A percentile compares a stretch with the other conserved stretches of the same genome.
Conservation (phyloP, 345 rosid genomes). For the Anastatica hierochuntica region DNA sequence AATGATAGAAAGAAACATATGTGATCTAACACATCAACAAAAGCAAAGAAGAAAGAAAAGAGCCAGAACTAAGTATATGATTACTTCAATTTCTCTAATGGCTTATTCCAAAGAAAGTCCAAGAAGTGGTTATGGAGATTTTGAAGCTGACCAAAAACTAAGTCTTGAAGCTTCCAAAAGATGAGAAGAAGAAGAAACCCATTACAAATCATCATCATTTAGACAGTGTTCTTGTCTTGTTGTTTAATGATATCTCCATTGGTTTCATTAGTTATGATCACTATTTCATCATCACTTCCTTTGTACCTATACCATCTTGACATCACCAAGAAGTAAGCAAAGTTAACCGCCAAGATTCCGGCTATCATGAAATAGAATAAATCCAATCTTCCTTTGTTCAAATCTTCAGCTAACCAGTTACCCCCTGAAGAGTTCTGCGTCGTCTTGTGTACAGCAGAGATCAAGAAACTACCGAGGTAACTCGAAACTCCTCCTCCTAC, state of each 20-base stretch:
- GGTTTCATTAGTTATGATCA: constrained; percentile 5
- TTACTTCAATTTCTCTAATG: constrained; percentile 1
- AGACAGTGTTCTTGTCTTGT: constrained; percentile 17
- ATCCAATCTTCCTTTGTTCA: constrained; percentile 41
- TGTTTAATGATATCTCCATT: too few species aligned
- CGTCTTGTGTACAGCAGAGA: constrained; percentile 20
- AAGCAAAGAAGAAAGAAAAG: background rate
- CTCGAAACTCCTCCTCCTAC: constrained; percentile 28
- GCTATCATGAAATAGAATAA: constrained; percentile 34
- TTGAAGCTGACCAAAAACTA: constrained; percentile 26
- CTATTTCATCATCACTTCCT: constrained; percentile 21
- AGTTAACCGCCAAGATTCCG: constrained; percentile 21
- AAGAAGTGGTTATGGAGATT: too few species aligned
- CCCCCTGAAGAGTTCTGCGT: constrained; percentile 19
- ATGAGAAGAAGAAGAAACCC: too few species aligned
- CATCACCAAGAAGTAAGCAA: constrained; percentile 25
- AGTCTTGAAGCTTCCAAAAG: constrained; percentile 7
- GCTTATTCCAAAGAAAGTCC: constrained; percentile 14
- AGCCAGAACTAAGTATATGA: constrained; percentile 10
- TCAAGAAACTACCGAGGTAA: constrained; percentile 30
- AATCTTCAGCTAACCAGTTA: constrained; percentile 31
- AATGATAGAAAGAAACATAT: constrained; percentile 19
- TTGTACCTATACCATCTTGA: constrained; percentile 36
- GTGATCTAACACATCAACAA: constrained; percentile 9
- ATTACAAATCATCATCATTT: background rate